phyloP scores from a whole-genome alignment of 768 basidiomycete genomes.

The Tulasnella calospora region DNA sequence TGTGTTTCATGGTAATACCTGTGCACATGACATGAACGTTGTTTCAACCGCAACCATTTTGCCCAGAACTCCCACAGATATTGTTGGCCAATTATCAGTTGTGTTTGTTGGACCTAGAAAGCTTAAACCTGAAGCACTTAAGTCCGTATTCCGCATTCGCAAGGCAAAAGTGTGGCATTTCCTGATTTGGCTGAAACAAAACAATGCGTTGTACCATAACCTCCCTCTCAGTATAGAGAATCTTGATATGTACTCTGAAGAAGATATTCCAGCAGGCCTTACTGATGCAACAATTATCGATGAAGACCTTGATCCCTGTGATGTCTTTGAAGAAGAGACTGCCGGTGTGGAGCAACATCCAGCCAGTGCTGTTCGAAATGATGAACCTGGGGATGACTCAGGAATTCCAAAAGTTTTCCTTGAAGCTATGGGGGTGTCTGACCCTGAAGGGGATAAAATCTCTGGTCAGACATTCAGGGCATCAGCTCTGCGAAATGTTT shows the following conservation, averaged over 20 bases:
- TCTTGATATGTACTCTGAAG: slow-evolving; percentile 30
- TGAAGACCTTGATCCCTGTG: background rate
- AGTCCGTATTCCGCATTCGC: slow-evolving; percentile 31
- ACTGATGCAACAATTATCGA: slow-evolving; percentile 28
- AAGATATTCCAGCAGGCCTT: slow-evolving; percentile 30
- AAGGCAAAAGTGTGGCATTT: slow-evolving; percentile 34
- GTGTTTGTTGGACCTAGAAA: slow-evolving; percentile 36
- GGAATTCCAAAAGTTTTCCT: slow-evolving; percentile 28
- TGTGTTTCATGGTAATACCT: slow-evolving; percentile 31
- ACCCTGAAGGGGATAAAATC: slow-evolving; percentile 34
- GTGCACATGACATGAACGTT: slow-evolving; percentile 38
- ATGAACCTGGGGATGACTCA: background rate
- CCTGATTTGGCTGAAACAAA: slow-evolving; percentile 37
- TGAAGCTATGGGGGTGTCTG: slow-evolving; percentile 36
- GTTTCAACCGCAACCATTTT: slow-evolving; percentile 34
- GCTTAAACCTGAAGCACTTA: slow-evolving; percentile 27
- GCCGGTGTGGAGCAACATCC: background rate
- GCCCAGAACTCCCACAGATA: slow-evolving; percentile 33
- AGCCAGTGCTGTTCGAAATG: background rate
- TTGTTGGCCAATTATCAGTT: slow-evolving; percentile 33
- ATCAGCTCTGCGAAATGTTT: slow-evolving; percentile 33
- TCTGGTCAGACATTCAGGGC: slow-evolving; percentile 32
- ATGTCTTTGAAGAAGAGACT: slow-evolving; percentile 1
- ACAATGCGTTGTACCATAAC: slow-evolving; percentile 39
- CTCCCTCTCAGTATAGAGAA: background rate